A percentile compares a stretch with the other conserved stretches of the same genome.
Conservation (phyloP, 768 basidiomycete species). For the Gloeostereum incarnatum region DNA sequence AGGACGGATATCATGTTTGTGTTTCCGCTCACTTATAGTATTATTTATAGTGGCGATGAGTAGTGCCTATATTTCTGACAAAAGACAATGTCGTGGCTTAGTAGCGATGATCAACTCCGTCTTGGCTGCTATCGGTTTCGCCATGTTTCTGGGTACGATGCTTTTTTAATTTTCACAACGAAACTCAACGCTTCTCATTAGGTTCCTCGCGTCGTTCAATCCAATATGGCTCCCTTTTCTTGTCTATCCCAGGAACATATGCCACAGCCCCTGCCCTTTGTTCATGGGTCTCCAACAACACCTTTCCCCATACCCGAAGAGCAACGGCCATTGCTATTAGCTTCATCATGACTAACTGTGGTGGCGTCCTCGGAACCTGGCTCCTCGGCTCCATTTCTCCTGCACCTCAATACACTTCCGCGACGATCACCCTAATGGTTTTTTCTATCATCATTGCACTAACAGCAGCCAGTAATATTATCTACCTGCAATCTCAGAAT, state of each 20-base stretch:
- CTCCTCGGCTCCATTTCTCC: conserved; percentile 22
- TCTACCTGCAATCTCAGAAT: conserved; percentile 33
- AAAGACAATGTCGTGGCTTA: conserved; percentile 39
- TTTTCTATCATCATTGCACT: conserved; percentile 30
- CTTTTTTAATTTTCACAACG: neutral
- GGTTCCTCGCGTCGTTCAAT: conserved; percentile 12
- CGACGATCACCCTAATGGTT: conserved; percentile 29
- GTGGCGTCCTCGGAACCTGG: neutral
- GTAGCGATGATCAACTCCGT: conserved; percentile 33
- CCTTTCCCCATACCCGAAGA: conserved; percentile 23
- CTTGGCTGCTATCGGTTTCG: conserved; percentile 38
- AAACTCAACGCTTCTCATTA: neutral
- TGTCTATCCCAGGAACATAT: conserved; percentile 22
- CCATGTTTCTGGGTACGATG: conserved; percentile 42
- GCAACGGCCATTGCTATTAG: conserved; percentile 26
- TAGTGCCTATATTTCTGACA: conserved; percentile 41
- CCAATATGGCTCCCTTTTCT: conserved; percentile 26
- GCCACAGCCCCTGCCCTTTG: conserved; percentile 21
- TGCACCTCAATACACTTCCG: conserved; percentile 38
- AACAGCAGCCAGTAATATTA: conserved; percentile 25
- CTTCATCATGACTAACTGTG: conserved; percentile 19
- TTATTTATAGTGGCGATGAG: conserved; percentile 20
- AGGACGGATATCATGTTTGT: neutral
- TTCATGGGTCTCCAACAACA: conserved; percentile 31
- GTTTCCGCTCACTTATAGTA: neutral